Base-by-base conservation (phyloP, 2,329 filamentous ascomycete genomes). In the Alternaria panax region DNA sequence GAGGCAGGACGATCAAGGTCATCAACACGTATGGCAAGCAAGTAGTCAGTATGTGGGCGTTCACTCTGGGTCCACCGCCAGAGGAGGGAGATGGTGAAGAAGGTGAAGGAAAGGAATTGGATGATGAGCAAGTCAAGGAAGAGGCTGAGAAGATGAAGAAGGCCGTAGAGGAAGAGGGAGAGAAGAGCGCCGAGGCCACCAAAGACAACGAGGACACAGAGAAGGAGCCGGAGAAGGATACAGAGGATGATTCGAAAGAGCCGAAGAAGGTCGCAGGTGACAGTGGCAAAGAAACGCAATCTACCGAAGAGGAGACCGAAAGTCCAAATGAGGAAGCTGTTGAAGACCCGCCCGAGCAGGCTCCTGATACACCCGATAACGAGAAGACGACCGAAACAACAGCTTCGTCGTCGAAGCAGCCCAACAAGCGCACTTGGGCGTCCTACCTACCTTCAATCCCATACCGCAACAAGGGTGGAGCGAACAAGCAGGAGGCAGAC, bases 21-120 rank as follows among this genome's bases (percentile, higher is more conserved):
- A 78, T 83, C 57, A 83, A 83, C 57, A 82, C 80, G 1, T 82
- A 81, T 59, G 82, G 82, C n/a, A 80, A 79, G 45, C 82, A 84
- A 70, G 79, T 82, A 9, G 76, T 83, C 24, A 81, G 82, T 57
- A 81, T 80, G 24, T 84, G 82, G 82, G 82, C 81, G 0, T 83
- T 84, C 64, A 80, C 80, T 2, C 64, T 84, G 32, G 77, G 78
- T 9, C 73, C 77, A n/a, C 81, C 82, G 16, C 81, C 81, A 4
- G 75, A 78, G 34, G 72, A 78, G 18, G 75, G 65, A 8, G 75
- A 76, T 1, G 67, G 63, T 0, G 67, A 64, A 3, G 65, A 65
- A 40, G 60, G 60, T 11, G 64, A 72, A 51, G 62, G 36, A 14
- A 64, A 66, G 46, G 64, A 69, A 45, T 20, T 68, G 25, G 65